Evolutionary conservation across 1,139 yeast genomes (phyloP), one percentile per base, ranked within the genome.

Genomic region (Debaryomycetaceae sp.): DNA sequence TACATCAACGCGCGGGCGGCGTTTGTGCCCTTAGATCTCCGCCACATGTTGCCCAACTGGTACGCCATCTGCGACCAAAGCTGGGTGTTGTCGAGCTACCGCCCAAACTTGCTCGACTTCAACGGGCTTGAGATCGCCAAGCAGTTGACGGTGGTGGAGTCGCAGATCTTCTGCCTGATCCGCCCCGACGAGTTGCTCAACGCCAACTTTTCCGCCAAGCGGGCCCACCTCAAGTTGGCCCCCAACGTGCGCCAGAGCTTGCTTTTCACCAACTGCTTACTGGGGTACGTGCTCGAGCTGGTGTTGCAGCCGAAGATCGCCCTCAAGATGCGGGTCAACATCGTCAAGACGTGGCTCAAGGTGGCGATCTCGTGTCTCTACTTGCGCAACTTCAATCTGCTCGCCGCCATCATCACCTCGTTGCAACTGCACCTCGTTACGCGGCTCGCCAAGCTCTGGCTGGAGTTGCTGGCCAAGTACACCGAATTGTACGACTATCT

Each of bases 371-470:
- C 89, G n/a, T 79, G 94, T 46, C 65, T 81, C 33, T 83, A 83
- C 45, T 64, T 86, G 47, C 67, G 93, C 38, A 88, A 88, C 51
- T 85, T 81, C 61, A 89, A 89, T 53, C 79, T 95, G 0, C 62
- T 86, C 35, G 91, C 95, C n/a, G 84, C 95, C 0, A 83, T 89
- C 32, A 75, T 88, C 52, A 82, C 93, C 0, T 75, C 95, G 0
- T 66, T 89, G 41, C 96, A 88, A 55, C 80, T 86, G 27, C 91
- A 85, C 46, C 71, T 84, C 29, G 68, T 89, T 31, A 75, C 88
- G 3, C 69, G 96, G 46, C 60, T 89, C 35, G 58, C 68, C 19
- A 64, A 59, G 33, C 57, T 85, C 2, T 86, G 96, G 96, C 55
- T 43, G 4, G 77, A 74, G 3, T 54, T 89, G 30, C 68, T 83